Evolutionary conservation across 1,139 yeast species (phyloP).

Genomic region (Debaryomyces robertsiae): DNA sequence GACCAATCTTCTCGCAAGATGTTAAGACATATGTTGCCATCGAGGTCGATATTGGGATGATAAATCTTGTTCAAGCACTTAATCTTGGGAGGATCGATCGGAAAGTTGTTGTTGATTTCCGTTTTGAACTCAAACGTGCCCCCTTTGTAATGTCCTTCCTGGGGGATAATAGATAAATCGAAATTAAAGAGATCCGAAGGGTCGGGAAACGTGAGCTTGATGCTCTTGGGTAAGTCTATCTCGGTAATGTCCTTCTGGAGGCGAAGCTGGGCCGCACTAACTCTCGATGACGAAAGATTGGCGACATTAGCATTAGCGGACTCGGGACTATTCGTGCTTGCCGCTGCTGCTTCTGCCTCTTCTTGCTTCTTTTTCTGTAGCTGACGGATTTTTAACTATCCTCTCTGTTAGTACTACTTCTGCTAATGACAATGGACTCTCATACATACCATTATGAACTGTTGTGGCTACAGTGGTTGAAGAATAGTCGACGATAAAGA

Average conservation of each 20-base stretch:
- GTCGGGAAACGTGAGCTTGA: slow-evolving; percentile 57
- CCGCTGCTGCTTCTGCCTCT: slow-evolving; percentile 31
- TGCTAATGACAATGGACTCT: no score
- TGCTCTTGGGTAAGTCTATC: slow-evolving; percentile 66
- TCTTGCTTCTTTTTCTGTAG: slow-evolving; percentile 60
- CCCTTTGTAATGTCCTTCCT: slow-evolving; percentile 73
- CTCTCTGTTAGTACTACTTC: slow-evolving; percentile 9
- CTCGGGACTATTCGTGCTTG: slow-evolving; percentile 14
- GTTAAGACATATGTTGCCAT: slow-evolving; percentile 90
- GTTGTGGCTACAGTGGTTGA: neutral
- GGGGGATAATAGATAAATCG: slow-evolving; percentile 64
- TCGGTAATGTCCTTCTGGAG: slow-evolving; percentile 67
- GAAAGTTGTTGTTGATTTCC: slow-evolving; percentile 69
- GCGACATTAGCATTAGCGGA: slow-evolving; percentile 12
- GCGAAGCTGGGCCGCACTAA: slow-evolving; percentile 56
- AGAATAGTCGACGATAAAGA: no score
- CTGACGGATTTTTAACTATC: slow-evolving; percentile 57
- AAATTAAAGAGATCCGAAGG: slow-evolving; percentile 63
- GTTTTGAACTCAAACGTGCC: slow-evolving; percentile 74
- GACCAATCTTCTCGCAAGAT: slow-evolving; percentile 95
- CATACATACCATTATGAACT: slow-evolving; percentile 5
- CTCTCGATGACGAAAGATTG: slow-evolving; percentile 21
- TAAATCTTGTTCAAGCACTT: slow-evolving; percentile 71
- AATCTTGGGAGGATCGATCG: slow-evolving; percentile 92
- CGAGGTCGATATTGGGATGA: slow-evolving; percentile 90